Base-by-base conservation (phyloP, 148 eudicot species). In the Fagopyrum tataricum region DNA sequence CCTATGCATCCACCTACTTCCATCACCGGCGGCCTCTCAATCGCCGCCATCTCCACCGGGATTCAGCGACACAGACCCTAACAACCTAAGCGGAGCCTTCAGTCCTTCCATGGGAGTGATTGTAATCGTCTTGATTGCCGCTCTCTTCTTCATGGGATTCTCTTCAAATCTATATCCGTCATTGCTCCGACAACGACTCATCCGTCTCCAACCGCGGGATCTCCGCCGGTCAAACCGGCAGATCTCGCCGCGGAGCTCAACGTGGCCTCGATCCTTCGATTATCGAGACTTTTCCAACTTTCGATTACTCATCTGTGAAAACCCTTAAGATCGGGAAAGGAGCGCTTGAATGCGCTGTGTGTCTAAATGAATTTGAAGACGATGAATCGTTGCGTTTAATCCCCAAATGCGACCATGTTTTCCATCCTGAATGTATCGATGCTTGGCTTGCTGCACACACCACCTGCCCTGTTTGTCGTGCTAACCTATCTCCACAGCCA, bases 101-200 rank as follows among this genome's bases (percentile, higher is more conserved):
- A 91, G 76, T 72, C 85, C 97, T 0, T 76, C 97, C 0, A 84
- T 89, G 85, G 90, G 88, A 0, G 78, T 84, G 0, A 83, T 91
- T 67, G 81, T 91, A 14, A 83, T 81, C 0, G 78, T 89, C 39
- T 76, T 91, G 0, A 70, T 89, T 0, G 82, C 91, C 0, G 91
- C 91, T 0, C 84, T 91, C 2, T 91, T 89, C 73, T 76, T 91
- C 78, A 85, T 89, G 88, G 91, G 86, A 1, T 85, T 91, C 76
- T 91, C 89, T 82, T 85, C 90, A 2, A n/a, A 84, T 91, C 15
- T 91, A 87, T 76, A 83, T 91, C 77, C 93, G 97, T 18, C 85
- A 85, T 81, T 85, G 97, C 79, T 20, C 89, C 6, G 78, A 76
- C 5, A 66, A 61, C 6, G 18, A 51, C 4, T 26, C 75, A 4